phyloP scores from a whole-genome alignment of 306 rosid genomes.

The Medicago lupulina region DNA sequence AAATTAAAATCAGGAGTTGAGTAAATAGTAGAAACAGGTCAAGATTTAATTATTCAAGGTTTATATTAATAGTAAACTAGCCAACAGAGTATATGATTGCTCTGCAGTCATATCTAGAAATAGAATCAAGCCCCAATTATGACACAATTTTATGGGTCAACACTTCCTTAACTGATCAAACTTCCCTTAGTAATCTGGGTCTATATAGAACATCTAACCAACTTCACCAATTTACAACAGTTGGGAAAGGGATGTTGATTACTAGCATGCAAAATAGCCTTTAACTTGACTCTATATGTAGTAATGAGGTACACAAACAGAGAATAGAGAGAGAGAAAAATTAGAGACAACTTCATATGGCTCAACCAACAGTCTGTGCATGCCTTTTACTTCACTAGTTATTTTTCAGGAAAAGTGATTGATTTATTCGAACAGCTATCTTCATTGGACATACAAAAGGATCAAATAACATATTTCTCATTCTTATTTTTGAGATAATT shows the following conservation, averaged over 20 bases:
- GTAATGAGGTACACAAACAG: conserved; percentile 15
- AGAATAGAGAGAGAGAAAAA: conserved; percentile 4
- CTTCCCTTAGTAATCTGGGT: background rate
- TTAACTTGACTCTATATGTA: conserved; percentile 11
- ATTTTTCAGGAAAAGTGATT: background rate
- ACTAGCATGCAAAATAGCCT: conserved; percentile 2
- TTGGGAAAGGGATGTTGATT: conserved; percentile 17
- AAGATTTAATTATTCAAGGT: conserved; percentile 5
- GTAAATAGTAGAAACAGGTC: conserved; percentile 11
- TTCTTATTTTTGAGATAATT: conserved; percentile 7
- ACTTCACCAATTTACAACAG: conserved; percentile 17
- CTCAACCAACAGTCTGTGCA: background rate
- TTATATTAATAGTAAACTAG: conserved; percentile 1
- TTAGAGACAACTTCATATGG: conserved; percentile 9
- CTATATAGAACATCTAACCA: conserved; percentile 23
- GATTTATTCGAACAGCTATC: background rate
- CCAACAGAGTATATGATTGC: background rate
- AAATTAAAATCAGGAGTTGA: conserved; percentile 22
- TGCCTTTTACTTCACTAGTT: background rate
- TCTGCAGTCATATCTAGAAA: conserved; percentile 5
- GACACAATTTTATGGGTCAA: conserved; percentile 26
- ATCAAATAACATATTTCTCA: background rate
- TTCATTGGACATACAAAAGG: background rate
- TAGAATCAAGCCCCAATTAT: background rate
- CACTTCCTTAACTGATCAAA: background rate